A percentile compares a stretch with the other conserved stretches of the same genome.
phyloP scores from a whole-genome alignment of 83 land plant species.

The Picea abies region DNA sequence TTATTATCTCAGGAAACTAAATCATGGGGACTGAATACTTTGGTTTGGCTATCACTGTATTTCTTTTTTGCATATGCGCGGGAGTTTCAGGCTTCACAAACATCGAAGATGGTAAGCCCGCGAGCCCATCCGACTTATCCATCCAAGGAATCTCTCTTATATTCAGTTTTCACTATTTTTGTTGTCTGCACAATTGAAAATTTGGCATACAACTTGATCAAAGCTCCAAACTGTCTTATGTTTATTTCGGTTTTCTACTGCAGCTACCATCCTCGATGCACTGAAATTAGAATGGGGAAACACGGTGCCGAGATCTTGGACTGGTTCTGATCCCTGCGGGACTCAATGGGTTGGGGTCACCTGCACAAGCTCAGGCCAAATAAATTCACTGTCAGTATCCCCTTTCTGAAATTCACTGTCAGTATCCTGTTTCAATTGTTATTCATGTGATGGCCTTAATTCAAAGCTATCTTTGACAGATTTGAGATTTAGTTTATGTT shows the following conservation, averaged over 20 bases:
- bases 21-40: too few relatives aligned
- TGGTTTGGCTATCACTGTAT: too few relatives aligned
- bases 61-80: too few relatives aligned
- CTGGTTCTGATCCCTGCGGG: not conserved
- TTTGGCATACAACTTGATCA: not conserved
- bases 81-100: not conserved
- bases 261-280: not conserved
- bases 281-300: not conserved
- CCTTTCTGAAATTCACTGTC: not conserved
- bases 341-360: not conserved
- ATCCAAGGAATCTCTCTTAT: not conserved
- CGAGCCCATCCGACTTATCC: too few relatives aligned
- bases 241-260: not conserved
- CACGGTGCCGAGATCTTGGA: constrained; percentile 3
- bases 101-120: not conserved
- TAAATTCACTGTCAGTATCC: not conserved
- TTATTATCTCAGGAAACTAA: too few relatives aligned
- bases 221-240: not conserved
- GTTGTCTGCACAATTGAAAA: not conserved
- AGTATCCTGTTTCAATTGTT: not conserved
- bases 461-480: not conserved
- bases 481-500: not conserved
- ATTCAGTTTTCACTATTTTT: not conserved
- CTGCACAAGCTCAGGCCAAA: not conserved
- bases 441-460: not conserved